Conservation (phyloP, 306 rosid genomes). For the Sophora flavescens region DNA sequence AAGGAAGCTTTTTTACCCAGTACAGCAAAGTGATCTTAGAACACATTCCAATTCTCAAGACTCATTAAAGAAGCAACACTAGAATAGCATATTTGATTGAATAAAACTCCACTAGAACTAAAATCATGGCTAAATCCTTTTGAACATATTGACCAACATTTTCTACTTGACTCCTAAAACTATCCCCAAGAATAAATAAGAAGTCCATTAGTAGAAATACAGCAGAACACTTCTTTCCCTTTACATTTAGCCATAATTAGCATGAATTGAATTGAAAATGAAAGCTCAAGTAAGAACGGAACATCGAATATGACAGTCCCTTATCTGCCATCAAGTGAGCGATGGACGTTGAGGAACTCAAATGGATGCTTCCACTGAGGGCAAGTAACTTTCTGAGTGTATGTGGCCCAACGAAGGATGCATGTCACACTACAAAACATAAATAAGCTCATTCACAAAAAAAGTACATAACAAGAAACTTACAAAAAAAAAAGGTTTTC, state of each 20-base stretch:
- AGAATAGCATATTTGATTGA: no score
- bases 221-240: constrained; percentile 19
- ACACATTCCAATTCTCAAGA: constrained; percentile 28
- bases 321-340: constrained; percentile 96
- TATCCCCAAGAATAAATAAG: neutral
- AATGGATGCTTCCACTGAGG: constrained; percentile 96
- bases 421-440: constrained; percentile 74
- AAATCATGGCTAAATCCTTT: no score
- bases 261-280: neutral
- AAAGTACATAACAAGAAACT: no score
- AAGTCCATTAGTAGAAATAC: constrained; percentile 8
- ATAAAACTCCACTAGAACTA: no score
- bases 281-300: neutral
- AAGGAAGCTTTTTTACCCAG: neutral
- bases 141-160: no score
- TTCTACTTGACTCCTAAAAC: neutral
- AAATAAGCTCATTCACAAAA: constrained; percentile 19
- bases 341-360: constrained; percentile 84
- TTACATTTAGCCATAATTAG: neutral
- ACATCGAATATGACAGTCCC: neutral
- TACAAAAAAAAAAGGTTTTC: no score
- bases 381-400: constrained; percentile 70
- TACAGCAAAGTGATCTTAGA: constrained; percentile 10
- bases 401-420: constrained; percentile 94
- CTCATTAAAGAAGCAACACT: constrained; percentile 26